Evolutionary conservation across 2,329 filamentous ascomycete genomes (phyloP).

Genomic region (Cladophialophora psammophila): DNA sequence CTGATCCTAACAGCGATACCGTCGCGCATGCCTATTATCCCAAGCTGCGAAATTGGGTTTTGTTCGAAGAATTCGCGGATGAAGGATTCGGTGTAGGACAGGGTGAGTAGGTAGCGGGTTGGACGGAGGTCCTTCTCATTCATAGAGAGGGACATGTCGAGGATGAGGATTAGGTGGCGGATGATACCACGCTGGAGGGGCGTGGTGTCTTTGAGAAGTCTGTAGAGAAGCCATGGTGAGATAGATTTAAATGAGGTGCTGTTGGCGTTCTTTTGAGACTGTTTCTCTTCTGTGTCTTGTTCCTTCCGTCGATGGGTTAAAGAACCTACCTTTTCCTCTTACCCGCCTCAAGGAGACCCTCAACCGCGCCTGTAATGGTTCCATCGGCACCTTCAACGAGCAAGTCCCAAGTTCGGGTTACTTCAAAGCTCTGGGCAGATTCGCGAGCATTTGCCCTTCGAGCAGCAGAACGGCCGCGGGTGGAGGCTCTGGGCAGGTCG

Average conservation of each 20-base stretch:
- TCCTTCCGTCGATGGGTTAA: background rate
- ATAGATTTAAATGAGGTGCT: background rate
- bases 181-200: constrained; percentile 97
- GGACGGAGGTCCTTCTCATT: constrained; percentile 91
- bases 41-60: constrained; percentile 96
- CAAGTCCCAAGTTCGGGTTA: constrained; percentile 66
- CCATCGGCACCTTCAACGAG: constrained; percentile 82
- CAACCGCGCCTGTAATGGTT: constrained; percentile 73
- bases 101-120: constrained; percentile 80
- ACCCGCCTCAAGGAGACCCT: constrained; percentile 78
- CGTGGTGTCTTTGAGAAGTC: constrained; percentile 89
- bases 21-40: constrained; percentile 90
- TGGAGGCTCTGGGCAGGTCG: constrained; percentile 44
- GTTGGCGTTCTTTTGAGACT: constrained; percentile 11
- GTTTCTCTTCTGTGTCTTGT: constrained; percentile 1
- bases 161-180: constrained; percentile 86
- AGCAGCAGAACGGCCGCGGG: constrained; percentile 31
- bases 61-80: constrained; percentile 97
- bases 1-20: constrained; percentile 85
- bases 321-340: constrained; percentile 72
- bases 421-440: constrained; percentile 56
- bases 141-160: constrained; percentile 96
- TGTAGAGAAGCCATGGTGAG: constrained; percentile 48
- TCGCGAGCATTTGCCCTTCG: constrained; percentile 40
- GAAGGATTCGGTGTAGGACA: constrained; percentile 85